Evolutionary conservation across 306 rosid genomes (phyloP), one percentile per base, ranked within the genome.

Genomic region (Quercus parvula): DNA sequence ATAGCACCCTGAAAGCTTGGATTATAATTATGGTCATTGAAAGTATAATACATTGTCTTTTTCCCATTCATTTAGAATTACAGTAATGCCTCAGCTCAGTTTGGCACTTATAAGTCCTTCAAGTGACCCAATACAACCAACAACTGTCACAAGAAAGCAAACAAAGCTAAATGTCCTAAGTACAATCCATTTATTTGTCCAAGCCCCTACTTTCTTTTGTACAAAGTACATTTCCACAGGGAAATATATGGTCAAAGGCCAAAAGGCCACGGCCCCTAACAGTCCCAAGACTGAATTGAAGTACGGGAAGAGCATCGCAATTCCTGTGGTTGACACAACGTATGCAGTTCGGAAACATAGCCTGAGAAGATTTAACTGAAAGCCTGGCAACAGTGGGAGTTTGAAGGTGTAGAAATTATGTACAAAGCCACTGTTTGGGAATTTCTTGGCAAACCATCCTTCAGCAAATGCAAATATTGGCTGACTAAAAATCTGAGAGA

Each of bases 141-240:
- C 12, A 3, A 88, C 54, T 15, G 97, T 72, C 10, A 91, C 86
- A 59, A 91, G 46, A 56, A 92, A 89, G 87, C 98, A 92, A 78
- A 79, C 56, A 70, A 86, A 75, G 84, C 97, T 89, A 81, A 94
- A 91, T 0, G 74, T 51, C 57, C 88, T 79, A n/a, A 94, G 87
- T 49, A 81, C 33, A 77, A 89, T 28, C 98, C 98, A 94, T 85
- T 84, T 81, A 56, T n/a, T 84, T 17, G 97, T 87, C 97, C 94
- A 94, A 59, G 90, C 81, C 52, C 77, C 85, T 52, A 91, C 78
- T 78, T 86, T 91, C 84, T 86, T 92, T 76, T 87, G 98, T 66
- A 85, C 85, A 80, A 91, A 85, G 85, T 92, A 88, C 98, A 94
- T 92, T 77, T 94, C 94, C 52, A 94, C 93, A 0, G 98, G 97